phyloP scores from a whole-genome alignment of 1,139 yeast species.

The Blastobotrys capitulatus region DNA sequence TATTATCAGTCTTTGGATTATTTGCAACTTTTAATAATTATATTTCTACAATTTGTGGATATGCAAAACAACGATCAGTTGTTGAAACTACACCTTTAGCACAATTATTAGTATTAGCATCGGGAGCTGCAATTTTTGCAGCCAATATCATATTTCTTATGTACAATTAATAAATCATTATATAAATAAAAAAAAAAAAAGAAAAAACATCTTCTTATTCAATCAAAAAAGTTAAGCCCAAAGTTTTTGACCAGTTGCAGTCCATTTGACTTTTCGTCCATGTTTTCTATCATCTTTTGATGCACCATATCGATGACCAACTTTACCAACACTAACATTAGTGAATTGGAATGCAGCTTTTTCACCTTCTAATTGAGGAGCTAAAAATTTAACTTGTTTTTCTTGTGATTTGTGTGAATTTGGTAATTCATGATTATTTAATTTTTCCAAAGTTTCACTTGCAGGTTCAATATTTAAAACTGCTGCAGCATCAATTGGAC shows the following conservation, averaged over 20 bases:
- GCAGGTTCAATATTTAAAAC: conserved; percentile 84
- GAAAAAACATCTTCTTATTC: not conserved
- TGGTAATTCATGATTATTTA: conserved; percentile 44
- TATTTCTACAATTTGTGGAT: conserved; percentile 21
- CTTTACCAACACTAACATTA: conserved; percentile 70
- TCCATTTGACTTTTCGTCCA: conserved; percentile 73
- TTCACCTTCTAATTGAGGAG: conserved; percentile 34
- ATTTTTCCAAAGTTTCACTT: conserved; percentile 59
- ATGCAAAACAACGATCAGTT: conserved; percentile 21
- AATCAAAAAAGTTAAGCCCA: conserved; percentile 17
- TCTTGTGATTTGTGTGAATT: conserved; percentile 15
- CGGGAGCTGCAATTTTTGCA: conserved; percentile 21
- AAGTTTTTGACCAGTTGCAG: conserved; percentile 49
- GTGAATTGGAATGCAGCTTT: conserved; percentile 67
- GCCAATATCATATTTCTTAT: conserved; percentile 21
- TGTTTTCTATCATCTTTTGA: conserved; percentile 83
- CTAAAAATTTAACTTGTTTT: conserved; percentile 29
- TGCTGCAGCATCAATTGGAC: conserved; percentile 93
- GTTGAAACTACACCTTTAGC: conserved; percentile 20
- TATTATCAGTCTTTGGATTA: conserved; percentile 19
- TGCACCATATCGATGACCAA: conserved; percentile 91
- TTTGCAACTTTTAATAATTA: conserved; percentile 22
- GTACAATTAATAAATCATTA: conserved; percentile 3
- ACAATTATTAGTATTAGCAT: conserved; percentile 15
- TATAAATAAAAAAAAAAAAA: not conserved